A percentile compares a stretch with the other conserved stretches of the same genome.
phyloP scores from a whole-genome alignment of 768 basidiomycete species.

The Boletales sp. region DNA sequence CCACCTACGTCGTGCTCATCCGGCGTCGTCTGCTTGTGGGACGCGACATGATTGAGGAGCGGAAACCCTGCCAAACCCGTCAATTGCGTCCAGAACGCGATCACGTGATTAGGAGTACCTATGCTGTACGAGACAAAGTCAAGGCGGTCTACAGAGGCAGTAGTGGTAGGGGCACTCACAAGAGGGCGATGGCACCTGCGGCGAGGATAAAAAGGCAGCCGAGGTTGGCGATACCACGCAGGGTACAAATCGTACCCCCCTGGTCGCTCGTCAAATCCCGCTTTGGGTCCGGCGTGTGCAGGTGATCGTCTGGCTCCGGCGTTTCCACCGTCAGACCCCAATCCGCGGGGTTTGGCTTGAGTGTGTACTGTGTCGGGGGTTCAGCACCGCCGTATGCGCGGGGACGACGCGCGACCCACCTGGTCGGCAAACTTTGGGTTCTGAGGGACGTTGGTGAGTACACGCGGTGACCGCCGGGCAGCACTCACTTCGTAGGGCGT shows the following conservation, averaged over 20 bases:
- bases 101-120: slow-evolving; percentile 4
- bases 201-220: slow-evolving; percentile 63
- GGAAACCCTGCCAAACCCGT: slow-evolving; percentile 40
- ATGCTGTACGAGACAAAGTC: slow-evolving; percentile 6
- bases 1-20: slow-evolving; percentile 74
- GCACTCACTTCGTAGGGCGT: slow-evolving; percentile 24
- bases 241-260: slow-evolving; percentile 57
- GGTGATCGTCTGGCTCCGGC: slow-evolving; percentile 58
- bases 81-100: background rate
- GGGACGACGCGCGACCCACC: slow-evolving; percentile 6
- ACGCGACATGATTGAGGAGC: slow-evolving; percentile 43
- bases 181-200: slow-evolving; percentile 44
- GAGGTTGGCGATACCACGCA: slow-evolving; percentile 61
- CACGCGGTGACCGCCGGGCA: background rate
- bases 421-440: slow-evolving; percentile 25
- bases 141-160: too few relatives aligned
- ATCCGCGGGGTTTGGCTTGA: slow-evolving; percentile 42
- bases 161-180: slow-evolving; percentile 39
- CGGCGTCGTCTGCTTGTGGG: slow-evolving; percentile 36
- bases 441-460: slow-evolving; percentile 10
- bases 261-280: slow-evolving; percentile 52
- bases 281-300: slow-evolving; percentile 61
- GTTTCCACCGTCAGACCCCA: slow-evolving; percentile 46
- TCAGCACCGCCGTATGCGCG: background rate
- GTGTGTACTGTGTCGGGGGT: slow-evolving; percentile 31